Evolutionary conservation across 2,329 filamentous ascomycete genomes (phyloP), one percentile per base, ranked within the genome.

Genomic region (Cryoendolithus antarcticus): DNA sequence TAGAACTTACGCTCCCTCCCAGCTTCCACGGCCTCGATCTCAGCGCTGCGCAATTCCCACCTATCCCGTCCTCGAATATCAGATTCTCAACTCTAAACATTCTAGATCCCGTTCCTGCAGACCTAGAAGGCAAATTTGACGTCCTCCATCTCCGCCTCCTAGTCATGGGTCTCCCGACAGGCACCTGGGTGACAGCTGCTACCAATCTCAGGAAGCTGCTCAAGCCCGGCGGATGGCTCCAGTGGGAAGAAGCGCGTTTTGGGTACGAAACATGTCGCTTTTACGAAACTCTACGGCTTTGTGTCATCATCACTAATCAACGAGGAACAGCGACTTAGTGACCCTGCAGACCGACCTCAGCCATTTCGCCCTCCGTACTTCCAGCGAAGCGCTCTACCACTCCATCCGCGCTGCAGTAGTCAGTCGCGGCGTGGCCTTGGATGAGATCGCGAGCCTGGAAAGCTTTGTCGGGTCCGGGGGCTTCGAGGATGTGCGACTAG

Each of bases 161-260:
- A 2, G 38, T 50, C 34, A 30, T 35, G 11, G 49, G 43, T 9
- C 41, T 52, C 1, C 46, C 31, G 4, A 31, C 15, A 2, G 19
- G 40, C 2, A 43, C 46, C 30, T 52, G 49, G 48, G 24, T 35
- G 4, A 38, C 32, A 7, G 47, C 45, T 2, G 44, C 45, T n/a
- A 10, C 29, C 8, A 42, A 48, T 19, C 15, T 46, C n/a, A 12
- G 44, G 9, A 30, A 43, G 31, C 31, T 52, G 13, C 35, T 52
- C 5, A 52, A 47, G 24, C 48, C 49, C 6, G 49, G 48, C 2
- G 48, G 49, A 4, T 45, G 31, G 33, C 10, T 51, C 8, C 48
- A 51, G 40, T 51, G 48, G 48, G 34, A 41, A 11, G 48, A 51
- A 35, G 39, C 37, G 13, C 34, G 46, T 21, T 48, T 48, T 24